Conservation (phyloP, 768 basidiomycete genomes). For the Tulasnella sp. region DNA sequence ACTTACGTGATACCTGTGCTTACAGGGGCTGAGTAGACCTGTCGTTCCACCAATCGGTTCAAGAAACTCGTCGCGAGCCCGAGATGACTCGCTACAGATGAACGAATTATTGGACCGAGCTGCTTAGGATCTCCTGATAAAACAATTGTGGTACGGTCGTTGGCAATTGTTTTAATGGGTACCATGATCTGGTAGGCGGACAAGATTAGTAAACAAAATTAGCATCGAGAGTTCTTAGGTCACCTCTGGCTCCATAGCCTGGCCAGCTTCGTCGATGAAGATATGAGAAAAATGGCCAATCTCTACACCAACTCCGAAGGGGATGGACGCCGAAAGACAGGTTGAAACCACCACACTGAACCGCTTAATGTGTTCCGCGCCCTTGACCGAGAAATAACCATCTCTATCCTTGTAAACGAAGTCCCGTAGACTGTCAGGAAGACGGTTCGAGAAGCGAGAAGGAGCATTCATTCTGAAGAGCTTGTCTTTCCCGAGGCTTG, state of each 20-base stretch:
- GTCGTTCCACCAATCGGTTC: slow-evolving; percentile 54
- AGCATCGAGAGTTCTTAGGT: neutral
- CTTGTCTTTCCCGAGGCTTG: slow-evolving; percentile 29
- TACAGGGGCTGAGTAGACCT: slow-evolving; percentile 30
- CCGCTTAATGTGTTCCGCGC: slow-evolving; percentile 18
- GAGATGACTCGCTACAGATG: slow-evolving; percentile 52
- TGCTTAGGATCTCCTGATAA: slow-evolving; percentile 70
- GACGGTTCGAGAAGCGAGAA: slow-evolving; percentile 39
- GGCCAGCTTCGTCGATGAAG: slow-evolving; percentile 19
- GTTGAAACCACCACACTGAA: slow-evolving; percentile 57
- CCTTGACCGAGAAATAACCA: slow-evolving; percentile 40
- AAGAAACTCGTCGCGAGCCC: slow-evolving; percentile 59
- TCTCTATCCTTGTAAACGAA: slow-evolving; percentile 46
- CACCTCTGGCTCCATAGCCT: slow-evolving; percentile 15
- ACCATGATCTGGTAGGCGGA: slow-evolving; percentile 43
- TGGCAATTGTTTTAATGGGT: slow-evolving; percentile 56
- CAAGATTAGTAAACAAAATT: no score
- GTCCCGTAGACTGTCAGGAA: slow-evolving; percentile 40
- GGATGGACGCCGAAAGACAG: slow-evolving; percentile 38
- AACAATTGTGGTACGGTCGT: slow-evolving; percentile 51
- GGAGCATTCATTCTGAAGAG: slow-evolving; percentile 55
- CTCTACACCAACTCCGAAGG: neutral
- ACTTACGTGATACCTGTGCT: slow-evolving; percentile 31
- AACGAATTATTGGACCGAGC: slow-evolving; percentile 64
- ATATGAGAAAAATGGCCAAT: neutral